These are phyloP conservation scores for Hericium coralloides DNA, from an alignment of 768 basidiomycete species.

Conservation along the genomic window DNA sequence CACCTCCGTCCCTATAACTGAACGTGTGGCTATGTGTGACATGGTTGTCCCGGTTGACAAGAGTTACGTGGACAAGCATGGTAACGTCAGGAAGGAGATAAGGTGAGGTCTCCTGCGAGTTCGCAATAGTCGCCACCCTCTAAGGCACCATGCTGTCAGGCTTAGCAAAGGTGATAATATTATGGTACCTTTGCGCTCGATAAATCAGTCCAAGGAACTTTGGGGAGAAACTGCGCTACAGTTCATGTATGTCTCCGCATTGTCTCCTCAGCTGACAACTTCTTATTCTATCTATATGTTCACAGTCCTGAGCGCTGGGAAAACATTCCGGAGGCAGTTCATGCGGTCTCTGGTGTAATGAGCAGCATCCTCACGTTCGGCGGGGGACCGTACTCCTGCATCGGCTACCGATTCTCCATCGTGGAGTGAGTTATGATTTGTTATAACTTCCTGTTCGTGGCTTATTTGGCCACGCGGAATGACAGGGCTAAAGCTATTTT, in stretches of 20 bases:
- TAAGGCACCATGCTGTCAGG: background rate
- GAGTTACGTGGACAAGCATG: background rate
- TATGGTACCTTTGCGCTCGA: background rate
- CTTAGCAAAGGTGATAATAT: background rate
- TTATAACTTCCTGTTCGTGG: background rate
- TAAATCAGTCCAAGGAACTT: background rate
- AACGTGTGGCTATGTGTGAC: background rate
- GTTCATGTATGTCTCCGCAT: background rate
- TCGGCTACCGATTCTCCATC: constrained; percentile 58
- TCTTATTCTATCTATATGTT: background rate
- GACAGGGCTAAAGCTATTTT: constrained; percentile 26
- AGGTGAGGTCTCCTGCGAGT: background rate
- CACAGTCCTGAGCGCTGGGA: constrained; percentile 60
- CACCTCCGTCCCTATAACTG: background rate
- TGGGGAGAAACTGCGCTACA: background rate
- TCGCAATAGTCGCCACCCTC: too few relatives aligned
- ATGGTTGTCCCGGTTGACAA: background rate
- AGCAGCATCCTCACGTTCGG: constrained; percentile 52
- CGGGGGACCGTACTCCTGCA: constrained; percentile 57
- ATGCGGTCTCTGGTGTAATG: constrained; percentile 49
- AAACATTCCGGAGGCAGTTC: constrained; percentile 32
- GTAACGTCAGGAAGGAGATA: background rate
- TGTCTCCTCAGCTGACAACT: background rate
- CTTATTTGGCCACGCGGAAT: background rate
- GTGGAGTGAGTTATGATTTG: constrained; percentile 36